Conservation (phyloP, 208 protist species). For the Leishmania guyanensis region DNA sequence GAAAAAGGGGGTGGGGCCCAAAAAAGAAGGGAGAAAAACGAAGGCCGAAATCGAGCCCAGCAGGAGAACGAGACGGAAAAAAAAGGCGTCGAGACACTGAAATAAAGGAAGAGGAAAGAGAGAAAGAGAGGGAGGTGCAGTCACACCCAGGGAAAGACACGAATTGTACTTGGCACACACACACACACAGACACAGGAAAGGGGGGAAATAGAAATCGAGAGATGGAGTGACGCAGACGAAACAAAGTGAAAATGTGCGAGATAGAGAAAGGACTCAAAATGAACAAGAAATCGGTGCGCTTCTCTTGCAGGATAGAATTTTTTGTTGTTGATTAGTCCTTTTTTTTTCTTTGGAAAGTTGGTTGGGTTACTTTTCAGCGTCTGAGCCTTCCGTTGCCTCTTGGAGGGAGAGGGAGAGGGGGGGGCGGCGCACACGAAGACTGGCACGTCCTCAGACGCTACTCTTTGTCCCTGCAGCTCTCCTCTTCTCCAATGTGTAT, state of each 20-base stretch:
- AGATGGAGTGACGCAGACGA: background rate
- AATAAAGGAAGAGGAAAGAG: background rate
- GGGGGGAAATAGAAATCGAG: background rate
- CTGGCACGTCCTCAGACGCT: too few relatives aligned
- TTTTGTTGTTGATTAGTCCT: background rate
- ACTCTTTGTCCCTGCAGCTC: background rate
- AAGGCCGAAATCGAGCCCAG: background rate
- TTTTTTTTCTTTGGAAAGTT: background rate
- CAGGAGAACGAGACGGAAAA: too few relatives aligned
- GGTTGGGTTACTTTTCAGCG: background rate
- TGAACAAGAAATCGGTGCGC: background rate
- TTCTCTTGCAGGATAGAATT: background rate
- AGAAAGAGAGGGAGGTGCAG: background rate
- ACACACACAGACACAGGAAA: background rate
- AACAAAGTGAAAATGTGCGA: background rate
- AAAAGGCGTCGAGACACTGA: too few relatives aligned
- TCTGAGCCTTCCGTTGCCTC: background rate
- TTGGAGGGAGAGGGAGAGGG: too few relatives aligned
- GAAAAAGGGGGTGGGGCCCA: background rate
- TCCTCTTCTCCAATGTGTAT: background rate
- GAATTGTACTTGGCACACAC: background rate
- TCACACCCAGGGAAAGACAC: background rate
- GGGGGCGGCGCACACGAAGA: too few relatives aligned
- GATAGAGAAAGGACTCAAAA: background rate
- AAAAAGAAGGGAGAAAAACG: background rate